Evolutionary conservation across 1,284 basidiomycete species (phyloP).

Genomic region (Mixia osmundae): DNA sequence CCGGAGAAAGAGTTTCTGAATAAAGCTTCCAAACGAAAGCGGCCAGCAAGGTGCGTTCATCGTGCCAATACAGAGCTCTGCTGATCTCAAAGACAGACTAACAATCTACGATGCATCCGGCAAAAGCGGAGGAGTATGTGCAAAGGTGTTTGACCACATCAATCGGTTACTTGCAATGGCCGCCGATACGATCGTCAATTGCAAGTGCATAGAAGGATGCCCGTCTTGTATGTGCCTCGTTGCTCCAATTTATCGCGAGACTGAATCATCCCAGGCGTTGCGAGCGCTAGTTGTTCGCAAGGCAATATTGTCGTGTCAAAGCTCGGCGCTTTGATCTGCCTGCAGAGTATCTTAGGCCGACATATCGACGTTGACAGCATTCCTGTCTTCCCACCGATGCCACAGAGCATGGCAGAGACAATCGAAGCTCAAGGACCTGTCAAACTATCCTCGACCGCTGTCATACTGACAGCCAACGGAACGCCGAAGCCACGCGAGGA

Average conservation of each 20-base stretch:
- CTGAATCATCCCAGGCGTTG: conserved; percentile 10
- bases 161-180: conserved; percentile 41
- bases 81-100: conserved; percentile 28
- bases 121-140: conserved; percentile 43
- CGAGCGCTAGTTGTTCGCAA: conserved; percentile 14
- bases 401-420: too few relatives aligned
- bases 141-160: conserved; percentile 60
- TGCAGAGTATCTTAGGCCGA: conserved; percentile 35
- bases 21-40: conserved; percentile 36
- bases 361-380: conserved; percentile 27
- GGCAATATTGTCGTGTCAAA: conserved; percentile 36
- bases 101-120: conserved; percentile 60
- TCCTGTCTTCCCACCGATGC: too few relatives aligned
- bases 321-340: conserved; percentile 40
- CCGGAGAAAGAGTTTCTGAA: conserved; percentile 47
- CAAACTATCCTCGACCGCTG: too few relatives aligned
- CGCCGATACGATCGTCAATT: conserved; percentile 37
- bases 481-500: too few relatives aligned
- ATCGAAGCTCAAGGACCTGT: too few relatives aligned
- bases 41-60: conserved; percentile 42
- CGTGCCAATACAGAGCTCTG: not conserved
- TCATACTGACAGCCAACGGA: too few relatives aligned
- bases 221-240: conserved; percentile 33
- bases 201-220: conserved; percentile 49
- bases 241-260: not conserved